These are phyloP conservation scores for Exophiala mesophila DNA, from an alignment of 2,329 filamentous ascomycete species.

Conservation along the genomic window DNA sequence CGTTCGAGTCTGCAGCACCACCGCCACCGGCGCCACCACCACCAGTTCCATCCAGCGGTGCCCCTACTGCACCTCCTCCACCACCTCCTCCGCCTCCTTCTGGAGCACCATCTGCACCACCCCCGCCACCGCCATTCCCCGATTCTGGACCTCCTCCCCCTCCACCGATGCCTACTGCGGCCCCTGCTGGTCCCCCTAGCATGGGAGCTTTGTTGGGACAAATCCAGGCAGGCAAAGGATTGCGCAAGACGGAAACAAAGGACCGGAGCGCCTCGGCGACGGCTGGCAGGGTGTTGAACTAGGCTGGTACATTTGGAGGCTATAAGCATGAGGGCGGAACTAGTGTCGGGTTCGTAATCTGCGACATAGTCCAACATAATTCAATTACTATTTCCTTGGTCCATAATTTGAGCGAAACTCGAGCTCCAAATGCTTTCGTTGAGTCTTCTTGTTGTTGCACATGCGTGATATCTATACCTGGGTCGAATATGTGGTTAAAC, in stretches of 20 bases:
- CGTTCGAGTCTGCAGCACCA: slow-evolving; percentile 31
- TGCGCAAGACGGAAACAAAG: slow-evolving; percentile 86
- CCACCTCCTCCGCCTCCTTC: slow-evolving; percentile 44
- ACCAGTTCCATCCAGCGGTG: slow-evolving; percentile 28
- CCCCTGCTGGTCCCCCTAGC: slow-evolving; percentile 38
- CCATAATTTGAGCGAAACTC: too few relatives aligned
- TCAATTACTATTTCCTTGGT: too few relatives aligned
- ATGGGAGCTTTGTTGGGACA: slow-evolving; percentile 67
- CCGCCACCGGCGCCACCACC: slow-evolving; percentile 29
- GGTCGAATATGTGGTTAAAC: too few relatives aligned
- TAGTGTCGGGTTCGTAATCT: too few relatives aligned
- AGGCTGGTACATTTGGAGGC: too few relatives aligned
- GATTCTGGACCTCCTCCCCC: slow-evolving; percentile 32
- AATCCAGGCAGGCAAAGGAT: slow-evolving; percentile 71
- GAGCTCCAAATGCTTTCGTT: too few relatives aligned
- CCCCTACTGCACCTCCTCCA: slow-evolving; percentile 33
- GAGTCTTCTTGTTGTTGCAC: too few relatives aligned
- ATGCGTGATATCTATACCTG: too few relatives aligned
- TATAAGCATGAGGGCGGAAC: too few relatives aligned
- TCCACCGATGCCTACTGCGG: slow-evolving; percentile 35
- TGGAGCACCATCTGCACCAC: slow-evolving; percentile 35
- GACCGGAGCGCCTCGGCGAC: slow-evolving; percentile 70
- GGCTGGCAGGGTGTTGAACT: slow-evolving; percentile 66
- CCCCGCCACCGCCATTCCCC: slow-evolving; percentile 34
- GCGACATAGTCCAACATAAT: too few relatives aligned